These are phyloP conservation scores for Cardiosporidium cionae DNA, from an alignment of 169 alveolate genomes.

Conservation along the genomic window DNA sequence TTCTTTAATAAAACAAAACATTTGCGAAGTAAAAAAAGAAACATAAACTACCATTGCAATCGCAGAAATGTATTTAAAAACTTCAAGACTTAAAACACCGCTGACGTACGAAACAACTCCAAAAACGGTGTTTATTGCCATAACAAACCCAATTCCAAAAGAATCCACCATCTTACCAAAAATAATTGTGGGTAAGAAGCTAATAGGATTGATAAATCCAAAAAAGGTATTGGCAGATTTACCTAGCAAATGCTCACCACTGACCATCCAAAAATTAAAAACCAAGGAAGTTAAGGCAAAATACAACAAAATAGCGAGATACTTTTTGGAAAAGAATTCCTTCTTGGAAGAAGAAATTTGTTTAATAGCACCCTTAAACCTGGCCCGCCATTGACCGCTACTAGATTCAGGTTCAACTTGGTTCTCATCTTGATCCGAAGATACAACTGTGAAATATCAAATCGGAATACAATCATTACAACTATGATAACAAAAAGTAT, in stretches of 20 bases:
- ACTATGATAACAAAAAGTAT: background rate
- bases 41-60: conserved; percentile 37
- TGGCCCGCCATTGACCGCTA: background rate
- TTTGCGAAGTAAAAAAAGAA: conserved; percentile 47
- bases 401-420: background rate
- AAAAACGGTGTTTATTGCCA: conserved; percentile 31
- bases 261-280: conserved; percentile 16
- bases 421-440: background rate
- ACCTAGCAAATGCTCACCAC: conserved; percentile 27
- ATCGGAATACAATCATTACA: background rate
- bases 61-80: conserved; percentile 33
- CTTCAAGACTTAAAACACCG: conserved; percentile 21
- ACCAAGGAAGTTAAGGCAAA: conserved; percentile 10
- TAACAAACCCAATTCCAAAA: conserved; percentile 15
- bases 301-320: conserved; percentile 15
- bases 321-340: conserved; percentile 17
- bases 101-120: conserved; percentile 42
- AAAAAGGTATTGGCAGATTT: conserved; percentile 32
- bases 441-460: background rate
- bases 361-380: background rate
- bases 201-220: conserved; percentile 30
- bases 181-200: conserved; percentile 13
- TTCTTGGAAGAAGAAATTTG: conserved; percentile 11
- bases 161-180: background rate
- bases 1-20: conserved; percentile 39